Evolutionary conservation across 805 yeast species (phyloP), one percentile per base, ranked within the genome.

Genomic region (Blastobotrys americana): DNA sequence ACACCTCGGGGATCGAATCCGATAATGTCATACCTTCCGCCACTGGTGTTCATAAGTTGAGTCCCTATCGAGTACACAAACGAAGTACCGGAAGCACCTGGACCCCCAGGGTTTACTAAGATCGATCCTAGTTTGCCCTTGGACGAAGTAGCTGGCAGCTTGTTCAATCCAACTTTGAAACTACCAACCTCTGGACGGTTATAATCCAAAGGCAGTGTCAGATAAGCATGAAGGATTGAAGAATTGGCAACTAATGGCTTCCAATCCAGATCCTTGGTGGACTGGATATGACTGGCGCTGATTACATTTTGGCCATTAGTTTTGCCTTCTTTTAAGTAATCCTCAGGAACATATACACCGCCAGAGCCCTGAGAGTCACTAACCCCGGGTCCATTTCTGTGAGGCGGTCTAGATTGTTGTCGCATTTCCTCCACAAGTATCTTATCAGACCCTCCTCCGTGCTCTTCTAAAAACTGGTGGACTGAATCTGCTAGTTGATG

Each of bases 1-100:
- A 53, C 45, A 15, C 58, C 57, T 4, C 58, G 47, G 9, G 58
- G 58, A 37, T 54, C 58, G 38, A 54, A 54, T 2, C 52, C 47
- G 15, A 54, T 46, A 16, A 54, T 39, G 37, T 54, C 55, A 41
- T 46, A 54, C 17, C 40, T 41, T 21, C 43, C 43, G 17, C 42
- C 52, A 3, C 50, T 43, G 16, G 36, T 19, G 3, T 38, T 42
- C 37, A 45, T 45, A n/a, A 52, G 37, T 10, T n/a, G 8, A 23
- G 28, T 37, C 3, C 53, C 56, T 19, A 17, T 20, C 9, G 37
- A 20, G 18, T 22, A 40, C 39, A 39, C 40, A 21, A 49, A 40
- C 13, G 20, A 20, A 8, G 53, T 40, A 4, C 58, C 58, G 15
- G 53, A 47, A 5, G 49, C 55, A 13, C 58, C 58, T 13, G 58